These are phyloP conservation scores for Croton setiger DNA, from an alignment of 441 rosid genomes.

Conservation along the genomic window DNA sequence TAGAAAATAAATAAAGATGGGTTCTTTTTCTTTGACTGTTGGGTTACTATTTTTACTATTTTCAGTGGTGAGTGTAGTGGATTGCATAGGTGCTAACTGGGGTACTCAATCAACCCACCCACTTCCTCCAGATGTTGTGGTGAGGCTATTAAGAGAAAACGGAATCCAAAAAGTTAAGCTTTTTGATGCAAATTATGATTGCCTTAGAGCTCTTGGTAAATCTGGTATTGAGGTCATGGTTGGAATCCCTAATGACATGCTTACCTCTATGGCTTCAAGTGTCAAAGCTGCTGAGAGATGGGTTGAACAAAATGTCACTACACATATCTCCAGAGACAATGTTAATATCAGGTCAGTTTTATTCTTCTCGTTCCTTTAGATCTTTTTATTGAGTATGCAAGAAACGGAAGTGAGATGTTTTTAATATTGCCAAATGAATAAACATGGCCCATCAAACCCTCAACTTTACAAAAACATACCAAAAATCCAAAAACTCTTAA, in stretches of 20 bases:
- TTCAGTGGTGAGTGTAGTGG: slow-evolving; percentile 33
- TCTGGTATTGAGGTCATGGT: slow-evolving; percentile 89
- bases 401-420: neutral
- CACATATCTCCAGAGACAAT: slow-evolving; percentile 48
- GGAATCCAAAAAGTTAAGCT: slow-evolving; percentile 79
- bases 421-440: neutral
- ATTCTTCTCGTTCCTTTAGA: neutral
- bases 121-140: slow-evolving; percentile 63
- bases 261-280: slow-evolving; percentile 54
- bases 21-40: slow-evolving; percentile 18
- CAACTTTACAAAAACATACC: too few relatives aligned
- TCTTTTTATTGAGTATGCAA: neutral
- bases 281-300: slow-evolving; percentile 83
- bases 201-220: slow-evolving; percentile 63
- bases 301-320: slow-evolving; percentile 78
- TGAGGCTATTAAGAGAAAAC: slow-evolving; percentile 61
- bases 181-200: slow-evolving; percentile 76
- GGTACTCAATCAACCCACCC: slow-evolving; percentile 82
- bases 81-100: slow-evolving; percentile 90
- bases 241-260: slow-evolving; percentile 95
- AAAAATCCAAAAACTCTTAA: too few relatives aligned
- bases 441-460: too few relatives aligned
- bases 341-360: slow-evolving; percentile 74
- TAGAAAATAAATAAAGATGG: slow-evolving; percentile 19
- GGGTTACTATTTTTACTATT: slow-evolving; percentile 33